Evolutionary conservation across 1,139 yeast genomes (phyloP).

Genomic region (Diutina ranongensis): DNA sequence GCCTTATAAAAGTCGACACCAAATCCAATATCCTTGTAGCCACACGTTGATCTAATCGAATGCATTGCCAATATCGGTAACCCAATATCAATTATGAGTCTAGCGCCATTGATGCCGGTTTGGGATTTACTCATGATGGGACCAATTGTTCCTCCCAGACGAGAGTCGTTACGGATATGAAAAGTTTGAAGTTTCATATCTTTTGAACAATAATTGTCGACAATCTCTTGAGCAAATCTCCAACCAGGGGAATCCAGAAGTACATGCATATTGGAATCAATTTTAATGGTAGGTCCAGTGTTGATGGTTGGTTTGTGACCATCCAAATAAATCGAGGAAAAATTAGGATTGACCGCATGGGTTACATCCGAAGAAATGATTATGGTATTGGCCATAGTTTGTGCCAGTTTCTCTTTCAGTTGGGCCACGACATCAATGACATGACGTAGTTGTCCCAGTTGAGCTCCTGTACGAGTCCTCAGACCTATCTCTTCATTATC

Average conservation of each 20-base stretch:
- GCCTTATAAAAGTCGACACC: slow-evolving; percentile 29
- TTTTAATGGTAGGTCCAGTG: slow-evolving; percentile 27
- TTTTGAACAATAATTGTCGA: slow-evolving; percentile 15
- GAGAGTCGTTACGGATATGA: slow-evolving; percentile 32
- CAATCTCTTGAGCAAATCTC: slow-evolving; percentile 22
- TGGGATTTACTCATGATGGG: slow-evolving; percentile 18
- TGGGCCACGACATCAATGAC: slow-evolving; percentile 19
- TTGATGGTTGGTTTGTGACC: slow-evolving; percentile 32
- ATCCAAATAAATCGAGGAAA: slow-evolving; percentile 23
- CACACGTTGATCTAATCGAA: slow-evolving; percentile 31
- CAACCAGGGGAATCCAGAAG: slow-evolving; percentile 32
- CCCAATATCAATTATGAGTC: slow-evolving; percentile 28
- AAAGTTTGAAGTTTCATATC: slow-evolving; percentile 21
- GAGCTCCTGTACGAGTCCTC: neutral
- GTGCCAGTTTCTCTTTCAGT: slow-evolving; percentile 29
- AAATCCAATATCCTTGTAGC: slow-evolving; percentile 31
- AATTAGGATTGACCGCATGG: slow-evolving; percentile 38
- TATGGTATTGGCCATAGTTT: slow-evolving; percentile 24
- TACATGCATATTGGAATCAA: slow-evolving; percentile 32
- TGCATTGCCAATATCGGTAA: slow-evolving; percentile 37
- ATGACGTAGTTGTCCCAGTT: neutral
- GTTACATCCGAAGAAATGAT: slow-evolving; percentile 35
- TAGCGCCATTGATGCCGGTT: slow-evolving; percentile 27
- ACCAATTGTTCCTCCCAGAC: slow-evolving; percentile 38
- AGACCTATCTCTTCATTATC: slow-evolving; percentile 35